These are phyloP conservation scores for Annulohypoxylon maeteangense DNA, from an alignment of 495 filamentous ascomycete genomes.

Conservation along the genomic window DNA sequence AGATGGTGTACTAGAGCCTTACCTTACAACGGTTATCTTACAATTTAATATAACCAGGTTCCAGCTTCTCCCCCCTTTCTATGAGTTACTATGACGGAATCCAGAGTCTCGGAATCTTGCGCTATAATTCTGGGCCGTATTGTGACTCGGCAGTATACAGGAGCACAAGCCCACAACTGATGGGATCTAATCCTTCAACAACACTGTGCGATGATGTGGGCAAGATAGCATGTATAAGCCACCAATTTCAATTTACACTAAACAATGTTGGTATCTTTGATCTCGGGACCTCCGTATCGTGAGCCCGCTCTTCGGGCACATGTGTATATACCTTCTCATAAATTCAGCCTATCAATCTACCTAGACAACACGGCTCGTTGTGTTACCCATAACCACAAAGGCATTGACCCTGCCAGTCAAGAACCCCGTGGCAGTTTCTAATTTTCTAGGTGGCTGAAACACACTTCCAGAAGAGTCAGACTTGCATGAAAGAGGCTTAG, in stretches of 20 bases:
- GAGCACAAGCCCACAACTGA: neutral
- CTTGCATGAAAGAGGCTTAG: conserved; percentile 6
- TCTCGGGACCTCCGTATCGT: neutral
- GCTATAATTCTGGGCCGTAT: conserved; percentile 1
- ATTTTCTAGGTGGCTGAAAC: conserved; percentile 28
- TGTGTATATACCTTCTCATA: neutral
- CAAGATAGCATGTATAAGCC: conserved; percentile 2
- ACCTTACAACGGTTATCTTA: neutral
- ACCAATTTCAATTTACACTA: neutral
- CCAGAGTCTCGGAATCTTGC: conserved; percentile 30
- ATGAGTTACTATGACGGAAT: conserved; percentile 8
- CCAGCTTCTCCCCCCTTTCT: neutral
- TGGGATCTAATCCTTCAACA: neutral
- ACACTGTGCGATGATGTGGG: conserved; percentile 1
- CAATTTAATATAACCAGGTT: neutral
- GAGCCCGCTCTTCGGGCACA: neutral
- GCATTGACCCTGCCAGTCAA: neutral
- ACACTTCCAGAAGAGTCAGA: neutral
- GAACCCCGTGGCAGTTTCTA: neutral
- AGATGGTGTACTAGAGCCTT: neutral
- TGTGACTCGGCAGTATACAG: conserved; percentile 28
- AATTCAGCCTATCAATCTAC: neutral
- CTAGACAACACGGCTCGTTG: neutral
- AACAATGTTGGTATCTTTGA: neutral
- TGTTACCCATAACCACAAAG: neutral